phyloP scores from a whole-genome alignment of 176 grass and related monocot genomes.

The Saccharum spontaneum region DNA sequence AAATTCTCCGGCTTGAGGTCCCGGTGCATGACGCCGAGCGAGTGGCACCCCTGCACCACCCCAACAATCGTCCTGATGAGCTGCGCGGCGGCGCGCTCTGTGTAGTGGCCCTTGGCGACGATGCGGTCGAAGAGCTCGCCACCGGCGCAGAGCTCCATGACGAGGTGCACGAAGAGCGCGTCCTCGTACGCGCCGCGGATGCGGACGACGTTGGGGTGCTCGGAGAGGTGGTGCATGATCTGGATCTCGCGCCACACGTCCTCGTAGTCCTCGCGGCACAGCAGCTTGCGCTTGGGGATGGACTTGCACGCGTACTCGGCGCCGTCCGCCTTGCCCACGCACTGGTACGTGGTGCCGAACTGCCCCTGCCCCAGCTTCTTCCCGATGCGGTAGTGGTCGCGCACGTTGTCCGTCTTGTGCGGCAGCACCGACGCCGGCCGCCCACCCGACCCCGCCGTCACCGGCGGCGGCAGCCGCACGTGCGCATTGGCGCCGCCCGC shows the following conservation, averaged over 20 bases:
- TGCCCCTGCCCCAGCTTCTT: slow-evolving; percentile 98
- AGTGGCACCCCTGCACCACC: slow-evolving; percentile 88
- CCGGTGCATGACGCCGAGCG: slow-evolving; percentile 92
- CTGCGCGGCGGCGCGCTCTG: slow-evolving; percentile 78
- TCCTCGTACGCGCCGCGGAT: slow-evolving; percentile 87
- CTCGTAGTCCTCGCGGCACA: slow-evolving; percentile 95
- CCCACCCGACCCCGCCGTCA: slow-evolving; percentile 33
- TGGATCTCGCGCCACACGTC: slow-evolving; percentile 98
- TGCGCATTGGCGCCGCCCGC: slow-evolving; percentile 31
- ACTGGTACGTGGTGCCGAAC: slow-evolving; percentile 96
- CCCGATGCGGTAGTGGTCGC: slow-evolving; percentile 88
- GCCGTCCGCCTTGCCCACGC: slow-evolving; percentile 70
- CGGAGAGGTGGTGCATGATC: slow-evolving; percentile 99
- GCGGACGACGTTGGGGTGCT: slow-evolving; percentile 88
- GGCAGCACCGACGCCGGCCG: slow-evolving; percentile 72
- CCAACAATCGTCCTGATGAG: slow-evolving; percentile 86
- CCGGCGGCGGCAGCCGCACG: slow-evolving; percentile 34
- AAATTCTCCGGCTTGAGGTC: slow-evolving; percentile 99
- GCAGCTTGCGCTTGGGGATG: slow-evolving; percentile 94
- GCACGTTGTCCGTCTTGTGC: slow-evolving; percentile 81
- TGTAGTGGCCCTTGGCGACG: slow-evolving; percentile 83
- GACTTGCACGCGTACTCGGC: slow-evolving; percentile 90
- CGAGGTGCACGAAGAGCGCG: slow-evolving; percentile 84
- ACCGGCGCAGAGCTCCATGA: slow-evolving; percentile 96
- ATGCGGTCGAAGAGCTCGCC: slow-evolving; percentile 97